A percentile compares a stretch with the other conserved stretches of the same genome.
These are phyloP conservation scores for Penicillium sp. DNA, from an alignment of 2,329 filamentous ascomycete genomes.

Conservation along the genomic window DNA sequence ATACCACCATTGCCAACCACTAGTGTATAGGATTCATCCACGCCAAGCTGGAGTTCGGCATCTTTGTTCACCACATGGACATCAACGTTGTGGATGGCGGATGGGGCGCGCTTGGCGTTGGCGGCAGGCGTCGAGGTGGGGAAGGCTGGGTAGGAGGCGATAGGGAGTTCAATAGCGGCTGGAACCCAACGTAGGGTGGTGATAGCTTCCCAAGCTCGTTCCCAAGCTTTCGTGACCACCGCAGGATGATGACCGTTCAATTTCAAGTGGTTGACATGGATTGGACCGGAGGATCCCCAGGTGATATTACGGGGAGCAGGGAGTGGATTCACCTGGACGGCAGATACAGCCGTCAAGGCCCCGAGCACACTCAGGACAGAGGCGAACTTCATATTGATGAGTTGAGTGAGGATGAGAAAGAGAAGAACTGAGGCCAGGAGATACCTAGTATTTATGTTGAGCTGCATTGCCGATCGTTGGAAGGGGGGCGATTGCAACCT, in stretches of 20 bases:
- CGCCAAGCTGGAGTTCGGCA: slow-evolving; percentile 54
- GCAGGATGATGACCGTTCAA: slow-evolving; percentile 32
- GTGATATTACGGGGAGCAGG: slow-evolving; percentile 54
- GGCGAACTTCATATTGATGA: slow-evolving; percentile 29
- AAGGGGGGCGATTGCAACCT: not conserved
- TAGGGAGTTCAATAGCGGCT: slow-evolving; percentile 52
- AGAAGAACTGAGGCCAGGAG: not conserved
- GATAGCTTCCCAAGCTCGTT: slow-evolving; percentile 51
- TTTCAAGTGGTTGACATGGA: slow-evolving; percentile 40
- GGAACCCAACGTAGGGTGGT: slow-evolving; percentile 54
- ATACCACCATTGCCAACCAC: slow-evolving; percentile 45
- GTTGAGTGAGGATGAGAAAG: slow-evolving; percentile 1
- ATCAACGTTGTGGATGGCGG: slow-evolving; percentile 44
- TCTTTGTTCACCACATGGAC: slow-evolving; percentile 47
- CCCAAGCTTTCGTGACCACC: slow-evolving; percentile 49
- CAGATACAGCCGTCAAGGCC: slow-evolving; percentile 40
- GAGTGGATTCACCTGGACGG: slow-evolving; percentile 54
- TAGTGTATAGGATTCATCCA: slow-evolving; percentile 57
- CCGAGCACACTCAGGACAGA: slow-evolving; percentile 27
- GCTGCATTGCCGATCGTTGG: slow-evolving; percentile 17
- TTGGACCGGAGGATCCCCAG: slow-evolving; percentile 54
- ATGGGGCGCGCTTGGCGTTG: slow-evolving; percentile 31
- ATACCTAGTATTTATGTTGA: slow-evolving; percentile 17
- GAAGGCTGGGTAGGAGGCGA: slow-evolving; percentile 52
- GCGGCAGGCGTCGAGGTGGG: slow-evolving; percentile 40